Evolutionary conservation across 2,329 filamentous ascomycete species (phyloP).

Genomic region (Trichothecium roseum): DNA sequence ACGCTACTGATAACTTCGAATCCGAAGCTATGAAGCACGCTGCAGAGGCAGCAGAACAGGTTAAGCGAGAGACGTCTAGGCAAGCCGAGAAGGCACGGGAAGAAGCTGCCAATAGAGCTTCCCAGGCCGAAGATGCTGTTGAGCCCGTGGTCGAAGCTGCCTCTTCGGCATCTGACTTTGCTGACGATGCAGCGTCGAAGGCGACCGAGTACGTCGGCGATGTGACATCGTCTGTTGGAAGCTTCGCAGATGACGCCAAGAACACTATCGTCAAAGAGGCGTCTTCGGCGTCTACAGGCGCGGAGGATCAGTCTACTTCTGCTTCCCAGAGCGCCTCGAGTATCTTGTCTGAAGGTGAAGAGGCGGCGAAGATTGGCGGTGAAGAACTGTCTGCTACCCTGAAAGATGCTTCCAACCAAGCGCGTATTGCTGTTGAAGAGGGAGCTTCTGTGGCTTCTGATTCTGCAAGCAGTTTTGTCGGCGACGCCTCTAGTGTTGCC

Average conservation of each 20-base stretch:
- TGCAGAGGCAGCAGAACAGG: constrained; percentile 25
- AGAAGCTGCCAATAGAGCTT: constrained; percentile 11
- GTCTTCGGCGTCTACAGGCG: constrained; percentile 1
- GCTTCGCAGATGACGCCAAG: background rate
- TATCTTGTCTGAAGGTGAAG: constrained; percentile 4
- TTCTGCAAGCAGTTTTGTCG: constrained; percentile 6
- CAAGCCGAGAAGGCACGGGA: constrained; percentile 7
- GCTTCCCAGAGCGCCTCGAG: constrained; percentile 5
- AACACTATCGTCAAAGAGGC: background rate
- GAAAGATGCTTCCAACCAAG: constrained; percentile 7
- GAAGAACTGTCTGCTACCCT: constrained; percentile 6
- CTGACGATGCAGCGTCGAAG: constrained; percentile 5
- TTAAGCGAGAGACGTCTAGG: constrained; percentile 13
- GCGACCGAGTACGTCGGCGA: constrained; percentile 6
- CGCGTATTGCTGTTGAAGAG: constrained; percentile 7
- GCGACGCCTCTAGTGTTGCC: constrained; percentile 10
- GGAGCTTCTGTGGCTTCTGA: constrained; percentile 8
- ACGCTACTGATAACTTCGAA: constrained; percentile 70
- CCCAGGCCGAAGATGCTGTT: constrained; percentile 10
- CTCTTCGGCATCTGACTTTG: constrained; percentile 10
- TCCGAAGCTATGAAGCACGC: constrained; percentile 51
- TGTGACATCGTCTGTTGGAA: background rate
- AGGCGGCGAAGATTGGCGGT: constrained; percentile 1
- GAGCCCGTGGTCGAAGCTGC: constrained; percentile 21
- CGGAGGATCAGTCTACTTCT: constrained; percentile 3